Evolutionary conservation across 768 basidiomycete species (phyloP).

Genomic region (Punctularia strigosozonata): DNA sequence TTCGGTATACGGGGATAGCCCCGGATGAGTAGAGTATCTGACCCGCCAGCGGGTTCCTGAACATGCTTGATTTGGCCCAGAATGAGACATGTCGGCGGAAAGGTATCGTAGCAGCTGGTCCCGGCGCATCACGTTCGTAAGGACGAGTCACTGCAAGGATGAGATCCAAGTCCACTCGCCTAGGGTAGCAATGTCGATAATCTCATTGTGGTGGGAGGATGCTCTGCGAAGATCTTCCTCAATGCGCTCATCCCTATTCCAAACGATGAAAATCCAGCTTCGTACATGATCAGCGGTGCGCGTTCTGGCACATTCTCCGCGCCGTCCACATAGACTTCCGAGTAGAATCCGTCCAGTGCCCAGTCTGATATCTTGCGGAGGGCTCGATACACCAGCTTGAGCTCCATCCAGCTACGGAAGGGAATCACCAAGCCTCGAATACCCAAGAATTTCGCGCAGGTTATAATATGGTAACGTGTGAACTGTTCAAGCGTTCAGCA

Average conservation of each 20-base stretch:
- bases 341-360: constrained; percentile 48
- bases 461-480: no score
- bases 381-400: constrained; percentile 43
- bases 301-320: constrained; percentile 40
- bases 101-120: constrained; percentile 42
- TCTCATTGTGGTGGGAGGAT: constrained; percentile 59
- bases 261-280: no score
- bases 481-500: no score
- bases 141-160: neutral
- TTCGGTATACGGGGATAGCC: constrained; percentile 62
- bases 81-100: constrained; percentile 44
- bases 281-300: constrained; percentile 52
- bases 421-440: neutral
- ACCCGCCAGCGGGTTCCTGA: constrained; percentile 41
- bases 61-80: constrained; percentile 66
- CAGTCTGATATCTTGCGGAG: constrained; percentile 53
- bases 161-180: constrained; percentile 16
- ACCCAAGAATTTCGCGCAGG: no score
- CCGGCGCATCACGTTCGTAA: constrained; percentile 1
- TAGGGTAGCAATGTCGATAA: constrained; percentile 42
- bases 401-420: no score
- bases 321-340: constrained; percentile 46
- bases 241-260: no score
- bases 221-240: no score
- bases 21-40: constrained; percentile 48